phyloP scores from a whole-genome alignment of 129 eudicot species.

The Sambucus nigra region DNA sequence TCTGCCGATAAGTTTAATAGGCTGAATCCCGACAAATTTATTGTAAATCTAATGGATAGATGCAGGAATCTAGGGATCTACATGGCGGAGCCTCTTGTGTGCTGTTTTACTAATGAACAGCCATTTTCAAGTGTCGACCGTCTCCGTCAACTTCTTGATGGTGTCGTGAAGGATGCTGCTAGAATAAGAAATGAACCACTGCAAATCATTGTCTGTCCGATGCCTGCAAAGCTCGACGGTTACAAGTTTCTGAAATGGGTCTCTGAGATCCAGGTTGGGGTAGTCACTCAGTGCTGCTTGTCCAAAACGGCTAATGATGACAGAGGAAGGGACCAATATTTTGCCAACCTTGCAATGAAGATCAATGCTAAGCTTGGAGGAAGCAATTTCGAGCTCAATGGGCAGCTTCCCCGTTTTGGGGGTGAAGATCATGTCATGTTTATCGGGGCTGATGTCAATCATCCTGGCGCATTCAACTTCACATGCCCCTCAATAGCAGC shows the following conservation, averaged over 20 bases:
- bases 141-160: constrained; percentile 19
- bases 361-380: constrained; percentile 86
- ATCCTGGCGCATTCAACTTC: constrained; percentile 40
- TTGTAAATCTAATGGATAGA: constrained; percentile 25
- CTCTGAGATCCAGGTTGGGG: constrained; percentile 59
- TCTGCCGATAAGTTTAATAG: background rate
- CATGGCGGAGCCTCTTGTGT: constrained; percentile 31
- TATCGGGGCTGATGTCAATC: constrained; percentile 86
- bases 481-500: constrained; percentile 69
- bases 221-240: constrained; percentile 40
- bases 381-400: constrained; percentile 45
- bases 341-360: constrained; percentile 62
- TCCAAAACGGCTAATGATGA: constrained; percentile 28
- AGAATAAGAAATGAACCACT: background rate
- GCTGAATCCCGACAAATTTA: constrained; percentile 19
- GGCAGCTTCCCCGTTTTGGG: constrained; percentile 30
- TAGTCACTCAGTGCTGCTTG: constrained; percentile 64
- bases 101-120: constrained; percentile 16
- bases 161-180: constrained; percentile 16
- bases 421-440: constrained; percentile 47
- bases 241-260: constrained; percentile 58
- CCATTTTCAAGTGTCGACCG: constrained; percentile 7
- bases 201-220: constrained; percentile 58
- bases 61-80: constrained; percentile 32
- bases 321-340: constrained; percentile 44